Base-by-base conservation (phyloP, 2,329 filamentous ascomycete genomes). In the Penicillium sclerotigenum region DNA sequence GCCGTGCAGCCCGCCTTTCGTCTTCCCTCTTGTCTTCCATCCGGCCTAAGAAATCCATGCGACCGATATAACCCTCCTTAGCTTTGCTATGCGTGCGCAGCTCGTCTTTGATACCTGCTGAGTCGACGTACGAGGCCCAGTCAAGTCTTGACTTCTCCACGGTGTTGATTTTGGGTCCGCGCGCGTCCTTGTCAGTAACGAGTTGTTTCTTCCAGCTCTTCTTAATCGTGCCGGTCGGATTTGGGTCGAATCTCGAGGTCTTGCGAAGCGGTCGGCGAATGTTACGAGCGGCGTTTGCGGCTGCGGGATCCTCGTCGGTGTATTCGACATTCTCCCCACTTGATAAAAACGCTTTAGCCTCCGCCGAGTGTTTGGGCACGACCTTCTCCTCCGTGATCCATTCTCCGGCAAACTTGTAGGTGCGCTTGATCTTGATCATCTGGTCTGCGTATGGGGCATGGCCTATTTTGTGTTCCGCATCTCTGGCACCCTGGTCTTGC, bases 141-240 rank as follows among this genome's bases (percentile, higher is more conserved):
- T 87, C 85, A 65, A 87, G 73, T 51, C 83, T 80, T 29, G 82
- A 85, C 71, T 87, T 87, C 71, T 86, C 83, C 47, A 87, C 83
- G 0, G 84, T 86, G 61, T 85, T 87, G 73, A 87, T 80, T 65
- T 86, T 87, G 56, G 82, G 80, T 65, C 81, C 73, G 72, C 79
- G 64, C 67, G 76, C 59, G 29, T 67, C 68, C 36, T 65, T 63
- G 8, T 64, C 66, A 0, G 65, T 52, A 22, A 61, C 51, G 56
- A 73, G 52, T 36, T 73, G 70, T 54, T 74, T 76, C 65, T 74
- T 73, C 75, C 74, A 76, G 62, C 70, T 77, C 58, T 75, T 76
- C 65, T 76, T 74, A 54, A 76, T 75, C 14, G 61, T 51, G 4
- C 73, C 73, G n/a, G 71, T 70, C 11, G 75, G 73, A 52, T 79